Base-by-base conservation (phyloP, 148 eudicot species). In the Rhododendron mucronatum region DNA sequence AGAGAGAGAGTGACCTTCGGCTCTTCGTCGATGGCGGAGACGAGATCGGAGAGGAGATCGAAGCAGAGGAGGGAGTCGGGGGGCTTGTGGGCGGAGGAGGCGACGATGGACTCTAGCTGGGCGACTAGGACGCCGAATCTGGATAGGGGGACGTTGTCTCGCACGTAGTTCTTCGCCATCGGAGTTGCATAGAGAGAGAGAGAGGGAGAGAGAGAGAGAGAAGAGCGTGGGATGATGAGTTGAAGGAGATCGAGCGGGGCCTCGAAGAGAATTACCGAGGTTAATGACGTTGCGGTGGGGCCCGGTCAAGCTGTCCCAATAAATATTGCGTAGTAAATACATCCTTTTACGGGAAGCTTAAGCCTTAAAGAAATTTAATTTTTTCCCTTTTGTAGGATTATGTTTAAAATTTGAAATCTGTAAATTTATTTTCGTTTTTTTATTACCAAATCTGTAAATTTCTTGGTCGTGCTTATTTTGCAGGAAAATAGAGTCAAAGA, bases 1-100 rank as follows among this genome's bases (percentile, higher is more conserved):
- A 33, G 18, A 48, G 12, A 51, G 33, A 65, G 51, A 47, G 78
- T 7, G 15, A 96, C 99, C 98, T 96, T 97, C 12, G 98, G 93
- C 82, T 94, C 98, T 23, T 97, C 98, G 67, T 88, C 89, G 82
- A 95, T 91, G 90, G 93, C 94, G 86, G 98, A 90, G 3, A 93
- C 91, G 89, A 97, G 98, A 93, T 97, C 99, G 74, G 99, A 97
- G 39, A 97, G 94, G 48, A 97, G 98, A 94, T 97, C 98, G 89
- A 97, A 95, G 82, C 98, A 97, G 78, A 97, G 91, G 21, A 97
- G 93, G 82, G 98, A 92, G 87, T 95, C 98, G 10, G 99, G 99
- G 26, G 93, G 87, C 85, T 95, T 93, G 69, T 95, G 96, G 63
- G 92, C 82, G 4, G 99, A 95, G 21, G 99, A 95, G 10, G 93